A percentile compares a stretch with the other conserved stretches of the same genome.
These are phyloP conservation scores for Nigrospora oryzae DNA, from an alignment of 2,329 filamentous ascomycete species.

Conservation along the genomic window DNA sequence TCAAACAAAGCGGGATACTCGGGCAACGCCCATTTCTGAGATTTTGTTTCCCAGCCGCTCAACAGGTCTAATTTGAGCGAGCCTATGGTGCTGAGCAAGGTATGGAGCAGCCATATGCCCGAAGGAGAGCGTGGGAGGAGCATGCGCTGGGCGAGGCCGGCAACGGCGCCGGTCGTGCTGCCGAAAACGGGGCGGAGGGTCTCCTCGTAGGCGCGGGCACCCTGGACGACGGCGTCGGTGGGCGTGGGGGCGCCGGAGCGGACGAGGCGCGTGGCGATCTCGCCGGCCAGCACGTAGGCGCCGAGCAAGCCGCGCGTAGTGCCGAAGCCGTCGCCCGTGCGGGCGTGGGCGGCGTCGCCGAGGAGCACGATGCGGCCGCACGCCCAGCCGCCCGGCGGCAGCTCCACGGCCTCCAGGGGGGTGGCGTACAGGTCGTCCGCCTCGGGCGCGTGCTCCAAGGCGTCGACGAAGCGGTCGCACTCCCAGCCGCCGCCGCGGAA, in stretches of 20 bases:
- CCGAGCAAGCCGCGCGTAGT: conserved; percentile 38
- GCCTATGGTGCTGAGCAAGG: no score
- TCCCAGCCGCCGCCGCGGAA: conserved; percentile 22
- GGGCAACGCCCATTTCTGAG: no score
- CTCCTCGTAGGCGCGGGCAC: background rate
- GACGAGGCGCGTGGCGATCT: conserved; percentile 24
- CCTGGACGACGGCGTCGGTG: conserved; percentile 1
- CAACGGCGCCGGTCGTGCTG: no score
- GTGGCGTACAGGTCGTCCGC: conserved; percentile 34
- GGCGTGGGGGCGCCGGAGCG: background rate
- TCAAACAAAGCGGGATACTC: no score
- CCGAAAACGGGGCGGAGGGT: background rate
- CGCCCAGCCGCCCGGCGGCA: conserved; percentile 34
- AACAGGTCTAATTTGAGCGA: no score
- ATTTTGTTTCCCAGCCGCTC: no score
- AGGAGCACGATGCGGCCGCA: conserved; percentile 38
- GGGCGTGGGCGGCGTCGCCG: conserved; percentile 44
- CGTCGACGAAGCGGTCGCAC: conserved; percentile 8
- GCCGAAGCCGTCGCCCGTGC: conserved; percentile 40
- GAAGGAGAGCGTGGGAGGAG: no score
- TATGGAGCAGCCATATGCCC: no score
- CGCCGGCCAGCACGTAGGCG: conserved; percentile 49
- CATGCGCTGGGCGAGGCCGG: no score
- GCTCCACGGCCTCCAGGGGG: conserved; percentile 28
- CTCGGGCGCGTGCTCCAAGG: conserved; percentile 4